These are phyloP conservation scores for Aphanomyces invadans DNA, from an alignment of 352 stramenopile species.

Conservation along the genomic window DNA sequence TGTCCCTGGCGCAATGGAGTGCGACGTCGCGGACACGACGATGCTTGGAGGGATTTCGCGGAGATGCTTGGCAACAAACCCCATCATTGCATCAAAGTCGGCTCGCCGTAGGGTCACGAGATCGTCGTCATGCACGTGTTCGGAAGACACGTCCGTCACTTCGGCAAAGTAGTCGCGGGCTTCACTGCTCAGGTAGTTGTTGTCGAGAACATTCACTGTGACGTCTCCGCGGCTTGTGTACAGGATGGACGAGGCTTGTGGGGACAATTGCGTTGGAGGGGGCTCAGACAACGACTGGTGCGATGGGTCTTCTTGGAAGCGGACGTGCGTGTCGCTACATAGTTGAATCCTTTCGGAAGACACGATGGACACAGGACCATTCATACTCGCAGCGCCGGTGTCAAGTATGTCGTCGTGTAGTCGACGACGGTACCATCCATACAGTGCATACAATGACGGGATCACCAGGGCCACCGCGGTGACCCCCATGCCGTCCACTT, in stretches of 20 bases:
- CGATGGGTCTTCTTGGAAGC: not conserved
- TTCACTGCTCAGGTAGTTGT: not conserved
- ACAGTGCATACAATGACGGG: conserved; percentile 2
- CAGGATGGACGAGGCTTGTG: not conserved
- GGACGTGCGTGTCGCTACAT: not conserved
- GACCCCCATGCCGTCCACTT: not conserved
- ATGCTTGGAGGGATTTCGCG: not conserved
- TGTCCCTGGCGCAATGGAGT: not conserved
- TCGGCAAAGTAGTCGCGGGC: not conserved
- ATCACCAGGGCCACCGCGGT: conserved; percentile 2
- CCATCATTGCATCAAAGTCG: conserved; percentile 10
- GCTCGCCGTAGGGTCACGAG: not conserved
- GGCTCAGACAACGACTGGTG: not conserved
- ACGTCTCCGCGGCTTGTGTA: conserved; percentile 11
- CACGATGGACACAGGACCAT: not conserved
- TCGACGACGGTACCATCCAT: not conserved
- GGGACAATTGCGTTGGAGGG: too few relatives aligned
- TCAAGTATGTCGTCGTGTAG: not conserved
- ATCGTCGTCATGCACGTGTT: not conserved
- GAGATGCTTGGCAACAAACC: not conserved
- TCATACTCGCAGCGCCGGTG: not conserved
- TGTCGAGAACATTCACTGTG: not conserved
- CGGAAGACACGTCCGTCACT: not conserved
- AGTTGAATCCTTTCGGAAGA: not conserved
- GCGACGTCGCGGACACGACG: not conserved